Evolutionary conservation across 225 moss, liverwort and hornwort genomes (phyloP).

Genomic region (Rhytidiadelphus loreus): DNA sequence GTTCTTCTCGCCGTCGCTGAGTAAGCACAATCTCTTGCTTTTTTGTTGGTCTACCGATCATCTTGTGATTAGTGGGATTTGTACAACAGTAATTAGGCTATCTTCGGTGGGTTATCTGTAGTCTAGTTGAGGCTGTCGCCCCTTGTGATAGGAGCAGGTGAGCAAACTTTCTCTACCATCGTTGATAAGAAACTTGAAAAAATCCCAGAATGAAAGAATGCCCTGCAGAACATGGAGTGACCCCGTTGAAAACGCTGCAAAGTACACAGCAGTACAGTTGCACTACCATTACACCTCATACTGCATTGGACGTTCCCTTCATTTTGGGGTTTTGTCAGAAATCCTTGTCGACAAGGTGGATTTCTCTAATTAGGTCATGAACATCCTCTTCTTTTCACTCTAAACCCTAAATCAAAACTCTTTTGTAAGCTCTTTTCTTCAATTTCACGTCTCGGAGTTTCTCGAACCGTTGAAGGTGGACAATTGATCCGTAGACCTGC

Average conservation of each 20-base stretch:
- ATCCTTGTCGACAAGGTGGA: not conserved
- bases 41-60: too few relatives aligned
- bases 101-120: not conserved
- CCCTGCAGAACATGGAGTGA: not conserved
- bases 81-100: not conserved
- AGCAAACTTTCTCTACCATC: not conserved
- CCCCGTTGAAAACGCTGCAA: not conserved
- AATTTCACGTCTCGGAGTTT: not conserved
- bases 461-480: not conserved
- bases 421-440: too few relatives aligned
- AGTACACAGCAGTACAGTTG: too few relatives aligned
- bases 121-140: not conserved
- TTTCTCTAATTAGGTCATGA: not conserved
- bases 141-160: not conserved
- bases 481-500: not conserved
- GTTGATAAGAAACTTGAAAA: not conserved
- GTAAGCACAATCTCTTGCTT: slow-evolving; percentile 3
- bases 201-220: not conserved
- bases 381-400: not conserved
- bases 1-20: slow-evolving; percentile 48
- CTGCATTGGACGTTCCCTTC: not conserved
- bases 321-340: too few relatives aligned
- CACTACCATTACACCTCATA: too few relatives aligned
- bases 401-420: not conserved
- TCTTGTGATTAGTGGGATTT: not conserved